Percentiles rank a stretch among this genome's conserved stretches.
phyloP scores from a whole-genome alignment of 2,329 filamentous ascomycete species.

The Mariannaea elegans region DNA sequence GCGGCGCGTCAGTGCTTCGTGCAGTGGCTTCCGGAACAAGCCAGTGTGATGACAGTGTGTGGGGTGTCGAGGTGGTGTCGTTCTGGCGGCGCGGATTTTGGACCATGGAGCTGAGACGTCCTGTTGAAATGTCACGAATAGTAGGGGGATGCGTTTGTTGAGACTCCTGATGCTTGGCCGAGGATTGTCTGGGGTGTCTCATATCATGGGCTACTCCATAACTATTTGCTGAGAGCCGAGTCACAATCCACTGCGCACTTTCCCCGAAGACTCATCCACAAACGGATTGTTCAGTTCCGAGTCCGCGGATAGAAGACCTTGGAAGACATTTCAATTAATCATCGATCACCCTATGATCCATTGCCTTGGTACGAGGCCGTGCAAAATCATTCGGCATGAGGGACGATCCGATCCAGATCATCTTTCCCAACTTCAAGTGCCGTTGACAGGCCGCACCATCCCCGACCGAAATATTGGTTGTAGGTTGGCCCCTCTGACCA shows the following conservation, averaged over 20 bases:
- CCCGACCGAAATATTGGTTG: too few relatives aligned
- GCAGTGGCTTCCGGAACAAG: conserved; percentile 21
- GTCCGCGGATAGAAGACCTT: neutral
- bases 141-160: neutral
- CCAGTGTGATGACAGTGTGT: neutral
- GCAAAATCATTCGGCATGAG: conserved; percentile 6
- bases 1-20: conserved; percentile 16
- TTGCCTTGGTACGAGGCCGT: neutral
- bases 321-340: too few relatives aligned
- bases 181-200: too few relatives aligned
- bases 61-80: conserved; percentile 8
- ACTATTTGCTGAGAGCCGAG: too few relatives aligned
- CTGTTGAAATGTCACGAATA: neutral
- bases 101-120: neutral
- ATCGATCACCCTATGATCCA: neutral
- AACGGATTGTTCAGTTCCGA: neutral
- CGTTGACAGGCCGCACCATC: neutral
- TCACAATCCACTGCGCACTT: too few relatives aligned
- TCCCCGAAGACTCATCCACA: too few relatives aligned
- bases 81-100: neutral
- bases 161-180: neutral
- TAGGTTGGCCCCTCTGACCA: neutral
- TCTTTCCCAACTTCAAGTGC: conserved; percentile 7
- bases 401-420: conserved; percentile 8
- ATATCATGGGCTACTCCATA: too few relatives aligned